phyloP scores from a whole-genome alignment of 1,284 basidiomycete genomes.

The Leccinum griseonigrum region DNA sequence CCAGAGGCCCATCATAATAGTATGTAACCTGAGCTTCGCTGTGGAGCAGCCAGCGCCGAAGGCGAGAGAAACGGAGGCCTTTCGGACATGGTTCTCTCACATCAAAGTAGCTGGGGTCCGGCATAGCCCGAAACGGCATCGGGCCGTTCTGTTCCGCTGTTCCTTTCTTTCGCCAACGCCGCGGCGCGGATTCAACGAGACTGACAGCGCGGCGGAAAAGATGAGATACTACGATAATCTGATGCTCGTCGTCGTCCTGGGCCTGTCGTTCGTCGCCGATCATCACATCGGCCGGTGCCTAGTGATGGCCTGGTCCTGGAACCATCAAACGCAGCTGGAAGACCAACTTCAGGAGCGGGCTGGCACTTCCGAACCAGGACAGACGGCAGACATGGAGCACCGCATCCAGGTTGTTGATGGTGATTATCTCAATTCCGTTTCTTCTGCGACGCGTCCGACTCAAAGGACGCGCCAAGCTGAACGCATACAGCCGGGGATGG shows the following conservation, averaged over 20 bases:
- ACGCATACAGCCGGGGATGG: not conserved
- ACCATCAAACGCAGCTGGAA: not conserved
- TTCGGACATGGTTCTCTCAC: not conserved
- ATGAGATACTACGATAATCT: not conserved
- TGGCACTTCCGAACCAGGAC: not conserved
- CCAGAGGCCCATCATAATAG: not conserved
- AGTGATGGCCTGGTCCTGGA: constrained; percentile 1
- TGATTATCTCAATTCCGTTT: not conserved
- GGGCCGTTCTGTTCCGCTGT: not conserved
- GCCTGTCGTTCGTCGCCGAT: not conserved
- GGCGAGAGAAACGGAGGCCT: not conserved
- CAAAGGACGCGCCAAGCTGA: not conserved
- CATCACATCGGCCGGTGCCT: not conserved
- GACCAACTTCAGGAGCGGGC: not conserved
- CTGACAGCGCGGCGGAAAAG: not conserved
- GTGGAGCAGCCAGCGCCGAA: not conserved
- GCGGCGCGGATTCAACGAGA: not conserved
- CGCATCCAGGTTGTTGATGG: not conserved
- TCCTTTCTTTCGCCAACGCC: not conserved
- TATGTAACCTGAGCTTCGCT: not conserved
- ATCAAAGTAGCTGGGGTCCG: not conserved
- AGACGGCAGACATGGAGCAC: not conserved
- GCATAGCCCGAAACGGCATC: not conserved
- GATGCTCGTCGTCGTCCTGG: not conserved
- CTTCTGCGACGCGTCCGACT: not conserved